phyloP scores from a whole-genome alignment of 2,329 filamentous ascomycete species.

The Fusarium citri region DNA sequence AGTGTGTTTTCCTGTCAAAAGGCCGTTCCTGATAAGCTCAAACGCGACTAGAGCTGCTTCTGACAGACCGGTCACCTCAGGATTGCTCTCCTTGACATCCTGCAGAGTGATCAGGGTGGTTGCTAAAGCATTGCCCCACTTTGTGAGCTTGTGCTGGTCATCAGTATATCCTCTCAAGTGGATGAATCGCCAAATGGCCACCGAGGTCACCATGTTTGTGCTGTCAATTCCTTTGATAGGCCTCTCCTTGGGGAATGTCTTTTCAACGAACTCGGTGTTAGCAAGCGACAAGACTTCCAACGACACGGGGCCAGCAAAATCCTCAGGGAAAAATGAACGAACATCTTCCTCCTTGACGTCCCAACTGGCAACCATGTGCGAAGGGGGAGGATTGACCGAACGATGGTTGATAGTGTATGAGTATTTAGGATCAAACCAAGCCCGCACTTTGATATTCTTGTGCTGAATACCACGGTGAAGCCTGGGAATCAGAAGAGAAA shows the following conservation, averaged over 20 bases:
- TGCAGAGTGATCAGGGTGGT: slow-evolving; percentile 73
- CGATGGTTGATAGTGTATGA: slow-evolving; percentile 75
- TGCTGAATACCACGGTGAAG: slow-evolving; percentile 86
- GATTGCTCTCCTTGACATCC: slow-evolving; percentile 60
- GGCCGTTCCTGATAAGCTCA: slow-evolving; percentile 82
- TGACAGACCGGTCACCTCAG: slow-evolving; percentile 66
- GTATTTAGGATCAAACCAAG: slow-evolving; percentile 84
- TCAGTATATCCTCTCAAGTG: slow-evolving; percentile 89
- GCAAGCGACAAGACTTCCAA: slow-evolving; percentile 75
- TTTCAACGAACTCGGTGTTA: slow-evolving; percentile 75
- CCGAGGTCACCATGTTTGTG: slow-evolving; percentile 74
- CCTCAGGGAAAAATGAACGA: slow-evolving; percentile 60
- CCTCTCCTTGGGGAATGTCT: slow-evolving; percentile 72
- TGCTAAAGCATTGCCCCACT: slow-evolving; percentile 84
- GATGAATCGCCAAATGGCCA: slow-evolving; percentile 88
- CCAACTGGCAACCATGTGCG: slow-evolving; percentile 70
- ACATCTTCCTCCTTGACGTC: slow-evolving; percentile 73
- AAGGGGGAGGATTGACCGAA: slow-evolving; percentile 60
- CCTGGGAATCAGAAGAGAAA: slow-evolving; percentile 81
- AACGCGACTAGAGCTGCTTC: slow-evolving; percentile 86
- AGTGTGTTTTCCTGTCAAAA: slow-evolving; percentile 78
- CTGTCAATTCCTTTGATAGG: slow-evolving; percentile 71
- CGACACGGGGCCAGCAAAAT: slow-evolving; percentile 59
- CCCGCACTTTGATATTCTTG: slow-evolving; percentile 79
- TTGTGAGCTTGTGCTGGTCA: slow-evolving; percentile 80